Conservation (phyloP, 768 basidiomycete species). For the Podaxis carcinomalis region DNA sequence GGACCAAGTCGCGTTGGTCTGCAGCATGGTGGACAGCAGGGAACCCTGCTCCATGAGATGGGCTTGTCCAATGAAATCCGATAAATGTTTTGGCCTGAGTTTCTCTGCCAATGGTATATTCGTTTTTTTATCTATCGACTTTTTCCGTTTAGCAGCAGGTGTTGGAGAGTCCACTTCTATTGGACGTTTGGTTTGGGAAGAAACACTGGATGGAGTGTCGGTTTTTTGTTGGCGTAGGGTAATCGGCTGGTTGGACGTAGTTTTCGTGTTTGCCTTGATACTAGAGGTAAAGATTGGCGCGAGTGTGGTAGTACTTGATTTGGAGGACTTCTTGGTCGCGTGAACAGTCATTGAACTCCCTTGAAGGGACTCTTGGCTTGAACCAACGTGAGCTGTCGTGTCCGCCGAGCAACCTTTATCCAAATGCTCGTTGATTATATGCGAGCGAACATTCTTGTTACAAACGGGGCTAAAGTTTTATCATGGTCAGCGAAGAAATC, state of each 20-base stretch:
- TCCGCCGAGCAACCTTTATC: constrained; percentile 37
- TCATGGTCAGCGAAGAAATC: neutral
- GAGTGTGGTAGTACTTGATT: constrained; percentile 15
- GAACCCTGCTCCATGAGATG: constrained; percentile 58
- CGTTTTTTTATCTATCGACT: constrained; percentile 12
- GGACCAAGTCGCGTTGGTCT: constrained; percentile 50
- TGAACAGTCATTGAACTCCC: neutral
- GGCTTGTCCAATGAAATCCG: constrained; percentile 69
- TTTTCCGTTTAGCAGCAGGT: constrained; percentile 17
- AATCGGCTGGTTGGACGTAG: neutral
- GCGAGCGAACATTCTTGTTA: constrained; percentile 33
- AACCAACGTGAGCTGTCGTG: constrained; percentile 1
- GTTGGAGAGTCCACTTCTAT: constrained; percentile 14
- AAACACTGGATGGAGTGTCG: constrained; percentile 1
- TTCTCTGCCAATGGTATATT: constrained; percentile 66
- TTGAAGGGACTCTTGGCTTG: constrained; percentile 3
- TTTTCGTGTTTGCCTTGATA: constrained; percentile 11
- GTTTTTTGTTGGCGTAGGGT: neutral
- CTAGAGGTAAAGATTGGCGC: constrained; percentile 39
- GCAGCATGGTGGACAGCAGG: constrained; percentile 48
- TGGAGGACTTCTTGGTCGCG: constrained; percentile 5
- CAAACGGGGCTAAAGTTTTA: constrained; percentile 43
- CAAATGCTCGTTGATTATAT: constrained; percentile 46
- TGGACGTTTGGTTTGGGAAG: constrained; percentile 15
- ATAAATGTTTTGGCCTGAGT: constrained; percentile 58